Percentiles rank a stretch among this genome's conserved stretches.
Conservation (phyloP, 2,329 filamentous ascomycete genomes). For the Penicillium digitatum region DNA sequence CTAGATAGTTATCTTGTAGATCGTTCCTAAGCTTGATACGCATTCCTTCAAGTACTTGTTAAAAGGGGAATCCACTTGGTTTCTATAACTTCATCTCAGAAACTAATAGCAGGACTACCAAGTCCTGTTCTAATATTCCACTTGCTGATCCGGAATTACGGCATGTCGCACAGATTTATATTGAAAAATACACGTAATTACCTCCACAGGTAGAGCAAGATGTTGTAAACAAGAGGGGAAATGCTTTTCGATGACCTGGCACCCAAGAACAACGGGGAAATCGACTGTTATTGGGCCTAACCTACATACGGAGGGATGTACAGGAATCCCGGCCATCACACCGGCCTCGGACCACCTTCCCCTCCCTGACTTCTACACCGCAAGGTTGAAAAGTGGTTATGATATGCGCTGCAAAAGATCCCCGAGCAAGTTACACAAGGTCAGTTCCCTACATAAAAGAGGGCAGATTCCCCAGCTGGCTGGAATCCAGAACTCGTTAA, state of each 20-base stretch:
- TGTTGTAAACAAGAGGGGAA: not conserved
- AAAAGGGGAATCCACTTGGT: not conserved
- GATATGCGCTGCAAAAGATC: constrained; percentile 12
- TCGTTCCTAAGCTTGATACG: not conserved
- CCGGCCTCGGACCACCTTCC: constrained; percentile 14
- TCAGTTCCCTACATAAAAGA: constrained; percentile 14
- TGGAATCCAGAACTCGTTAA: not conserved
- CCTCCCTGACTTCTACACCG: constrained; percentile 1
- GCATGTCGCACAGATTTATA: not conserved
- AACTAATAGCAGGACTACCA: constrained; percentile 2
- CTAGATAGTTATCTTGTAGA: not conserved
- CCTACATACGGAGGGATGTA: not conserved
- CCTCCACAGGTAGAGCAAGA: not conserved
- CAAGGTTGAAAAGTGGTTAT: constrained; percentile 9
- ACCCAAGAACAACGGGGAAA: not conserved
- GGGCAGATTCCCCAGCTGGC: not conserved
- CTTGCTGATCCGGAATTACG: not conserved
- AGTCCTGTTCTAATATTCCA: not conserved
- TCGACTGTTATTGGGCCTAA: not conserved
- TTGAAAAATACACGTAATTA: not conserved
- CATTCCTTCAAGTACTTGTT: not conserved
- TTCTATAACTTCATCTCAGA: not conserved
- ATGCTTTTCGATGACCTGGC: not conserved
- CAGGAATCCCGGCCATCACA: constrained; percentile 8
- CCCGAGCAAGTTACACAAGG: constrained; percentile 15